Evolutionary conservation across 306 rosid genomes (phyloP), one percentile per base, ranked within the genome.

Genomic region (Prunus kanzakura): DNA sequence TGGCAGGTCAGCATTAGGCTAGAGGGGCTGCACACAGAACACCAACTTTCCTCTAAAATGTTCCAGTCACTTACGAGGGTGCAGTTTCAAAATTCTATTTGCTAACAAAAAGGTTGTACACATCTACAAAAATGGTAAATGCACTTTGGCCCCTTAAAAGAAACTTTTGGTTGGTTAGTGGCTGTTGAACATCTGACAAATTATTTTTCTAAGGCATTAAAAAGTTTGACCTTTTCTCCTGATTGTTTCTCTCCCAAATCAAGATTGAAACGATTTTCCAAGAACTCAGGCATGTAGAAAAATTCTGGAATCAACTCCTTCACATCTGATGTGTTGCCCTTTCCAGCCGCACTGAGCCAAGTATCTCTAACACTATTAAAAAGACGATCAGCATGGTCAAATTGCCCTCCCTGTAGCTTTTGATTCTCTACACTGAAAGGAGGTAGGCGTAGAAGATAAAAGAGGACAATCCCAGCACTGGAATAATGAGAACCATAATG

Each of bases 321-420:
- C 87, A 96, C 99, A 77, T 96, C 98, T 54, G 99, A 96, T 68
- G 99, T 96, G 82, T 96, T 96, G 61, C 99, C 99, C 82, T 87
- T 96, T 78, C 98, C 98, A 83, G 99, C 97, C 60, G 99, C 98
- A 86, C 99, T 96, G 65, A 77, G 77, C 99, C 99, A 96, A 76
- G 99, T 96, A 81, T 96, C 99, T 85, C 86, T 81, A 86, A 96
- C 79, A 77, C 99, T 88, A 76, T 96, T 92, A 83, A 96, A 96
- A 86, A 96, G 99, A 74, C 99, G 98, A 89, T 96, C 99, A 72
- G 99, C 99, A 87, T 96, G 99, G 80, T 96, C 99, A 83, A 96
- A 96, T 87, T 96, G 99, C 71, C 99, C 99, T 71, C 99, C 99
- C 79, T 96, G 99, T 81, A 96, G 93, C 87, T 93, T 96, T 87